Evolutionary conservation across 257 asterid genomes (phyloP).

Genomic region (Gentiana macrophylla): DNA sequence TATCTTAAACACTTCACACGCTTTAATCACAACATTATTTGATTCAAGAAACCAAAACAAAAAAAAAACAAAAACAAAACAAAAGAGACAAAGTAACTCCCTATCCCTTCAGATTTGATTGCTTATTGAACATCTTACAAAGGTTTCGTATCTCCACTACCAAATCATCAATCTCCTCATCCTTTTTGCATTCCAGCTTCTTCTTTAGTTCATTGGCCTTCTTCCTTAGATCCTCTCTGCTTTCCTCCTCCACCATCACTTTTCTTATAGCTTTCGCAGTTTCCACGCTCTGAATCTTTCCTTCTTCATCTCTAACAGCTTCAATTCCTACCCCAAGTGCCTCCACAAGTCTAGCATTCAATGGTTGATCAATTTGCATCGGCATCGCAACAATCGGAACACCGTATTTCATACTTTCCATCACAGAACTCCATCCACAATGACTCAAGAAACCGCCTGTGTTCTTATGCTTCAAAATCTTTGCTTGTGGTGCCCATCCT

Average conservation of each 20-base stretch:
- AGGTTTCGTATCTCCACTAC: constrained; percentile 33
- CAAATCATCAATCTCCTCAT: constrained; percentile 29
- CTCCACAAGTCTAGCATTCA: constrained; percentile 50
- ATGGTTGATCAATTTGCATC: constrained; percentile 57
- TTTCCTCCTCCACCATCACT: constrained; percentile 25
- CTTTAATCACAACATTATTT: too few species aligned
- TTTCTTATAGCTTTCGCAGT: constrained; percentile 28
- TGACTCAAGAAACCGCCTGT: constrained; percentile 53
- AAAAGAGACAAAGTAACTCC: too few species aligned
- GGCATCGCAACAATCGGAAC: constrained; percentile 56
- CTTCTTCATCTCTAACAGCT: constrained; percentile 30
- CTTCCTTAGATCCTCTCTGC: constrained; percentile 25
- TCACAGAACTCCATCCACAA: constrained; percentile 62
- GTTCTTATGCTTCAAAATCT: constrained; percentile 33
- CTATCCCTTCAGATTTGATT: too few species aligned
- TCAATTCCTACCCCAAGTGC: constrained; percentile 42
- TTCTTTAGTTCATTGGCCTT: constrained; percentile 21
- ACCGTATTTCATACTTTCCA: constrained; percentile 36
- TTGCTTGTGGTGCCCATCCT: constrained; percentile 49
- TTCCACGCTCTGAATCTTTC: constrained; percentile 28
- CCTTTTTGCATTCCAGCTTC: constrained; percentile 25
- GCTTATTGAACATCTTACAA: constrained; percentile 19
- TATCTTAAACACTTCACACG: too few species aligned
- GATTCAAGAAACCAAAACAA: too few species aligned
- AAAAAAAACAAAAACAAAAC: too few species aligned